Evolutionary conservation across 192 early-diverging fungal genomes (phyloP), one percentile per base, ranked within the genome.

Genomic region (Gryganskiella cystojenkinii): DNA sequence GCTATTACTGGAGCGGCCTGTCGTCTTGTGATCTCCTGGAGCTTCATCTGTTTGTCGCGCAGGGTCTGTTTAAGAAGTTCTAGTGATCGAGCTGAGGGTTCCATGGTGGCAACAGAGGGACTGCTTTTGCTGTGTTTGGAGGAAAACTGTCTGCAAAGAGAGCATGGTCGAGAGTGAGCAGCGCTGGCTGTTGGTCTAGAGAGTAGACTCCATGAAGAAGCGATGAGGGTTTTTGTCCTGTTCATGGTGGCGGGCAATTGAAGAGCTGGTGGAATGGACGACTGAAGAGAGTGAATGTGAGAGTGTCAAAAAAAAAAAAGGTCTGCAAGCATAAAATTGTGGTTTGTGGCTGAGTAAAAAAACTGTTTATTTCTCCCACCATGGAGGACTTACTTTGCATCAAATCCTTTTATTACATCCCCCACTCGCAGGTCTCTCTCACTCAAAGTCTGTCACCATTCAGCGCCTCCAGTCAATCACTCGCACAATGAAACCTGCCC

Each of bases 401-500:
- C n/a, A n/a, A n/a, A n/a, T n/a, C n/a, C n/a, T n/a, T 50, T 22
- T 22, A n/a, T 50, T 50, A 6, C 47, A n/a, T n/a, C n/a, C 47
- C 19, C 47, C 47, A 50, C 47, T 20, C 22, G 6, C 47, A n/a
- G n/a, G n/a, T n/a, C n/a, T 50, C 47, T 13, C 5, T 40, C 22
- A 19, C 1, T 27, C 25, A n/a, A 19, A 4, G 4, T 30, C 53
- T 22, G 1, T 40, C 74, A 78, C 27, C 74, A 78, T 78, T 78
- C 74, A 64, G 59, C 61, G 60, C 50, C 47, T 78, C 60, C 74
- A 68, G 33, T 31, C 71, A 45, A 24, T 60, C 28, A 51, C 66
- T 46, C 62, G 54, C 62, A 67, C 56, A 19, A 89, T 89, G 87
- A 89, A 85, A 58, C 84, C 90, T 7, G 93, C 94, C 54, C 85